Conservation (phyloP, 352 stramenopile species). For the Lagenidium sp. region DNA sequence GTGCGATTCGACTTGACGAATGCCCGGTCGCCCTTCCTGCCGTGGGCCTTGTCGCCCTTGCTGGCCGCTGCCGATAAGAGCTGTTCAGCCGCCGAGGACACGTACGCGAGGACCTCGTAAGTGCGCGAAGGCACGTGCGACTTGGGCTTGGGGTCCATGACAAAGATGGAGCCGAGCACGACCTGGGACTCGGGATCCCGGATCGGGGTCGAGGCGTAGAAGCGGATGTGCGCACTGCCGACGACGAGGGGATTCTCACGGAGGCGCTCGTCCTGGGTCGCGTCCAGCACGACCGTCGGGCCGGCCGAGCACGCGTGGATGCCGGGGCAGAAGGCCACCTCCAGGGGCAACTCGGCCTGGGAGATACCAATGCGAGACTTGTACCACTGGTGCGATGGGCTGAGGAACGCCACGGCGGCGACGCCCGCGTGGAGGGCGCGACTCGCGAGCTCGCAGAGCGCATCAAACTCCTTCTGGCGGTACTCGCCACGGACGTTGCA, state of each 20-base stretch:
- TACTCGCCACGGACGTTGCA: constrained; percentile 36
- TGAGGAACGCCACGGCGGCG: constrained; percentile 61
- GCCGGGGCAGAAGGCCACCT: constrained; percentile 60
- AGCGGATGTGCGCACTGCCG: constrained; percentile 84
- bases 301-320: constrained; percentile 28
- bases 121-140: constrained; percentile 27
- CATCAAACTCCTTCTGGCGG: constrained; percentile 54
- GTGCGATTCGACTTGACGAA: too few relatives aligned
- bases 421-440: constrained; percentile 49
- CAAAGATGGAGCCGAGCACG: constrained; percentile 74
- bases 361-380: constrained; percentile 64
- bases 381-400: constrained; percentile 54
- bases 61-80: constrained; percentile 15
- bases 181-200: constrained; percentile 42
- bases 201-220: constrained; percentile 85
- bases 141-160: constrained; percentile 63
- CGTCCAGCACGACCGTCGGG: constrained; percentile 78
- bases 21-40: too few relatives aligned
- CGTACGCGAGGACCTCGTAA: constrained; percentile 63
- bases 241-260: constrained; percentile 80
- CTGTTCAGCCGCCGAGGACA: constrained; percentile 39
- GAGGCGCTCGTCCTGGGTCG: constrained; percentile 78
- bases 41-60: not conserved
- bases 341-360: constrained; percentile 41
- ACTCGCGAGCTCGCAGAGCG: constrained; percentile 58